Base-by-base conservation (phyloP, 495 filamentous ascomycete genomes). In the Aspergillus cristatus region DNA sequence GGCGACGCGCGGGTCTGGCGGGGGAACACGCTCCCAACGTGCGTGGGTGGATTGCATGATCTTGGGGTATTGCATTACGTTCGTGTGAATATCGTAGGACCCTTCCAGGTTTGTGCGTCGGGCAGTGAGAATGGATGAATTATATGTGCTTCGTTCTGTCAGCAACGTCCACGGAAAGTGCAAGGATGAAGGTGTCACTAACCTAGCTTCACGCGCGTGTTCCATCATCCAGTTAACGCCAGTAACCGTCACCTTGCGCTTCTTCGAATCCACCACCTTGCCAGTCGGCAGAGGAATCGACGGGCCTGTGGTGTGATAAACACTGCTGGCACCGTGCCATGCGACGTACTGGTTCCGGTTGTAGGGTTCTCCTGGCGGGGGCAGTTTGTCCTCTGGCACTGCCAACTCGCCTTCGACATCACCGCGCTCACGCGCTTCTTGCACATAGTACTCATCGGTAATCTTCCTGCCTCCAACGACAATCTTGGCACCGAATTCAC, bases 181-280 rank as follows among this genome's bases (percentile, higher is more conserved):
- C 12, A 16, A 13, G 24, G 14, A n/a, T 15, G 33, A 28, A 34
- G 20, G 18, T 28, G 41, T 28, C 32, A 60, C 78, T 53, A 66
- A 93, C 85, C 82, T 88, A 22, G 91, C 84, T 50, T 87, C 84
- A 15, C 83, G 77, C 14, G 87, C 87, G 57, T 98, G 91, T 62
- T 96, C 88, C 14, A 89, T 63, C 76, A 91, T 89, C 91, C 91
- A 98, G 53, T 98, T 98, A n/a, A 82, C 76, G 41, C 90, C 86
- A 18, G 87, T 98, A n/a, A 98, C 79, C 15, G 82, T 77, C 6
- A 93, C 79, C 34, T 84, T 79, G 40, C 84, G 73, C 62, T 91
- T 94, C 61, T 90, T 90, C 36, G 63, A 63, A 37, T 80, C 72
- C 11, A 75, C 67, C 11, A 68, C 70, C 58, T 89, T 91, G 34